Evolutionary conservation across 148 eudicot genomes (phyloP), one percentile per base, ranked within the genome.

Genomic region (Rhododendron williamsianum): DNA sequence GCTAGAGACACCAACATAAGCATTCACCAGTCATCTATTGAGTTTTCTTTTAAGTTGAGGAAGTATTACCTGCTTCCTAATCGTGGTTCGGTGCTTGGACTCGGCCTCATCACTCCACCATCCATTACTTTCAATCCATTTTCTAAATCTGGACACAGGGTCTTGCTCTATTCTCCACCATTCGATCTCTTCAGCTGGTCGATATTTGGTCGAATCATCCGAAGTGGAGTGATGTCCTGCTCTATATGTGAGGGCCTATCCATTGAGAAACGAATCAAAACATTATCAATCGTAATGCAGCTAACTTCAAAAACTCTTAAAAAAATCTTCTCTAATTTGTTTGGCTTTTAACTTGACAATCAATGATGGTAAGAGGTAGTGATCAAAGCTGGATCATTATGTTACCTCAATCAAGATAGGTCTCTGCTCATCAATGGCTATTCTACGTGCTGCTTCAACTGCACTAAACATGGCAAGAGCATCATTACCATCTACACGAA

Each of bases 331-430:
- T 69, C 74, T 65, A 27, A 4, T 27, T 69, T 69, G 11, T 12
- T 11, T 27, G 2, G 73, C 73, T 25, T 67, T 4, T 71, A 30
- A 30, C 76, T 71, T 30, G 38, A 71, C 36, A 30, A 30, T 71
- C 2, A 12, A 12, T 4, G 18, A 30, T 8, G 71, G 27, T 63
- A 16, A 58, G 25, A 58, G 65, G 65, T 9, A 65, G 13, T 25
- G 72, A 65, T 65, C 33, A 25, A n/a, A 65, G 25, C 72, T 65
- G 72, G 4, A 65, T 65, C 33, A n/a, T 65, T 25, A 30, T 30
- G 76, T 30, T 71, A 71, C 76, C 76, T 71, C 76, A 71, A 71
- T 71, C 76, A 71, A 71, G 38, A 71, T 71, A 71, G 76, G 76
- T 33, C 38, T 71, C 9, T 33, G 76, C 38, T 71, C 41, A 71